phyloP scores from a whole-genome alignment of 495 filamentous ascomycete species.

The Aspergillus wentii region DNA sequence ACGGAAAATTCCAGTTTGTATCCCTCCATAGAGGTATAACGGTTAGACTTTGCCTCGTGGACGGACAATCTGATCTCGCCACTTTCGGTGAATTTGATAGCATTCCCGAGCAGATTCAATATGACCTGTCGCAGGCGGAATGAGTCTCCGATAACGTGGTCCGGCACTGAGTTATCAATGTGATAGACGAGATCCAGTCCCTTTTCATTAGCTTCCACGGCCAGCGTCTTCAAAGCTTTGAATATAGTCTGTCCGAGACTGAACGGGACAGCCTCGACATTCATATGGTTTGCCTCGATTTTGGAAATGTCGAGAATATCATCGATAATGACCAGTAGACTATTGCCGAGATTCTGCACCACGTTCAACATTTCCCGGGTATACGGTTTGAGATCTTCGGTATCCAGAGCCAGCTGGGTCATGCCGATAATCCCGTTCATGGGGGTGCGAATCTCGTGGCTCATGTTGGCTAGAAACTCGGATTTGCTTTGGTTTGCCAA shows the following conservation, averaged over 20 bases:
- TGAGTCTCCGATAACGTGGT: conserved; percentile 55
- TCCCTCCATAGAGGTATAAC: conserved; percentile 21
- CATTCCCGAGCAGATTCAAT: conserved; percentile 76
- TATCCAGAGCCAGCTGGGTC: conserved; percentile 55
- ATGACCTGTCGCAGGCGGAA: conserved; percentile 74
- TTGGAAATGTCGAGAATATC: conserved; percentile 85
- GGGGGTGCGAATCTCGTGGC: conserved; percentile 78
- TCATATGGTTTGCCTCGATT: conserved; percentile 73
- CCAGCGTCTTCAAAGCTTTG: conserved; percentile 53
- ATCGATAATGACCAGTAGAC: conserved; percentile 75
- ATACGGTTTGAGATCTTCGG: conserved; percentile 65
- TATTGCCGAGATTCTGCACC: conserved; percentile 78
- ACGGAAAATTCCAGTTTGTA: conserved; percentile 51
- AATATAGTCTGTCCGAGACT: conserved; percentile 42
- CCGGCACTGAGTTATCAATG: conserved; percentile 34
- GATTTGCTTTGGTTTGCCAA: conserved; percentile 53
- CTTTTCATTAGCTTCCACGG: conserved; percentile 81
- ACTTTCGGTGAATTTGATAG: conserved; percentile 76
- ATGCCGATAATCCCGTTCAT: conserved; percentile 67
- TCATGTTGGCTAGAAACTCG: conserved; percentile 67
- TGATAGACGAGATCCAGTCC: conserved; percentile 47
- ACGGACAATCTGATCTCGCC: conserved; percentile 58
- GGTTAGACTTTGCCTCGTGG: conserved; percentile 45
- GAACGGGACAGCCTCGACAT: conserved; percentile 61
- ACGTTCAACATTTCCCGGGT: conserved; percentile 84